Percentiles rank a stretch among this genome's conserved stretches.
Evolutionary conservation across 495 filamentous ascomycete genomes (phyloP).

Genomic region (Chaetomium tenue): DNA sequence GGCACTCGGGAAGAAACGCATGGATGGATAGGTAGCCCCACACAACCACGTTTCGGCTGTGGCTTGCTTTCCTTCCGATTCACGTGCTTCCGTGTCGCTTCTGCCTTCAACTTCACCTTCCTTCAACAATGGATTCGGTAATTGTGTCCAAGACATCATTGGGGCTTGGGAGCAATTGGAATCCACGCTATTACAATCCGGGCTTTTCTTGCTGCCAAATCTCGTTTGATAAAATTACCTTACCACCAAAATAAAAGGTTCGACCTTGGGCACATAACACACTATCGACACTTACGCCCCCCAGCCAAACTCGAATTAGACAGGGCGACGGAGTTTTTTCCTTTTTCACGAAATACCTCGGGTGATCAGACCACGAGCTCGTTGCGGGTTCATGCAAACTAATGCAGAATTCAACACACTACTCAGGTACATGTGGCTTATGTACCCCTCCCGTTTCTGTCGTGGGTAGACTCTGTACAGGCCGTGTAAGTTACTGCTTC

Average conservation of each 20-base stretch:
- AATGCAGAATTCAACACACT: background rate
- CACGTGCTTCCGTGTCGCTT: constrained; percentile 2
- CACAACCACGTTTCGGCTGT: constrained; percentile 3
- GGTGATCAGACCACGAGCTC: background rate
- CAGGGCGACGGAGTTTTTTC: background rate
- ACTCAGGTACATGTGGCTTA: too few species aligned
- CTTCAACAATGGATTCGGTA: background rate
- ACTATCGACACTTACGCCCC: too few species aligned
- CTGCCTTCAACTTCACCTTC: background rate
- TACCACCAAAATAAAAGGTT: background rate
- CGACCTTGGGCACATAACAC: background rate
- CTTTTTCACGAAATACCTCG: background rate
- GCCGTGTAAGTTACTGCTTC: background rate
- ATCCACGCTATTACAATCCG: too few species aligned
- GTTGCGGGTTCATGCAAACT: background rate
- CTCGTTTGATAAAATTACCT: too few species aligned
- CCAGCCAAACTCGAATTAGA: too few species aligned
- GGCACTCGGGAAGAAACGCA: background rate
- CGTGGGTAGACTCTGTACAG: background rate
- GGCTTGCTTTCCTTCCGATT: constrained; percentile 1
- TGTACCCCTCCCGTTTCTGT: background rate
- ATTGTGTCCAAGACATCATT: background rate
- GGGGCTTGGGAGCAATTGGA: too few species aligned
- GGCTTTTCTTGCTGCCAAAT: too few species aligned
- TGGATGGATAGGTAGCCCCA: too few species aligned